These are phyloP conservation scores for Aspergillus melleus DNA, from an alignment of 2,329 filamentous ascomycete species.

Conservation along the genomic window DNA sequence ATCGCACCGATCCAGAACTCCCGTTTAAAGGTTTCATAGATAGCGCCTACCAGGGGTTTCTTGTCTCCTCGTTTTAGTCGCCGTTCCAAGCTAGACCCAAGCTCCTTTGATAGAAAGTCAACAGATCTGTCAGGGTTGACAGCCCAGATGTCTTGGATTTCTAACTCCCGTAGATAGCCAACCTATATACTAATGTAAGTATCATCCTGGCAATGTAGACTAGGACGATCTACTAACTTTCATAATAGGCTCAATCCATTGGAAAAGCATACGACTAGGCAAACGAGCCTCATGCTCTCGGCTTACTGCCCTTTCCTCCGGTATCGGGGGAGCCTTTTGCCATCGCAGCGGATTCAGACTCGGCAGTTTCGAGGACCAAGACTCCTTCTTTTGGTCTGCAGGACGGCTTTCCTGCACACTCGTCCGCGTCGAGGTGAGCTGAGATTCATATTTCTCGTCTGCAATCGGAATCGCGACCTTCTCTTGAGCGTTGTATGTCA, in stretches of 20 bases:
- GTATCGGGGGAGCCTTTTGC: not conserved
- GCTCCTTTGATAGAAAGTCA: slow-evolving; percentile 64
- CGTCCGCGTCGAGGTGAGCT: not conserved
- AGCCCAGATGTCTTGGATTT: slow-evolving; percentile 81
- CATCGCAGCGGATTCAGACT: not conserved
- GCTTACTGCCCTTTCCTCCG: not conserved
- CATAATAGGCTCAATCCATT: not conserved
- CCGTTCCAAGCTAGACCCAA: slow-evolving; percentile 68
- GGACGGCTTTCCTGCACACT: not conserved
- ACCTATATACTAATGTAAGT: slow-evolving; percentile 47
- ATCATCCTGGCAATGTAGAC: not conserved
- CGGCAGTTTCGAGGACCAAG: not conserved
- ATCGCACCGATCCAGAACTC: slow-evolving; percentile 85
- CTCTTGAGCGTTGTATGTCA: not conserved
- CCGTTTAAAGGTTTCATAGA: slow-evolving; percentile 80
- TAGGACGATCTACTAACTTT: not conserved
- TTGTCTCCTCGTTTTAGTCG: slow-evolving; percentile 68
- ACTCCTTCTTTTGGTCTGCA: not conserved
- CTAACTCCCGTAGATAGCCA: slow-evolving; percentile 81
- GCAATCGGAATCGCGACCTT: not conserved
- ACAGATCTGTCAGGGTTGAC: slow-evolving; percentile 80
- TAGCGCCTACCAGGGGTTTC: slow-evolving; percentile 72
- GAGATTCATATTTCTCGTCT: not conserved
- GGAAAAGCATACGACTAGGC: not conserved
- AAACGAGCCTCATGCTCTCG: not conserved